Evolutionary conservation across 495 filamentous ascomycete species (phyloP).

Genomic region (Lentithecium fluviatile): DNA sequence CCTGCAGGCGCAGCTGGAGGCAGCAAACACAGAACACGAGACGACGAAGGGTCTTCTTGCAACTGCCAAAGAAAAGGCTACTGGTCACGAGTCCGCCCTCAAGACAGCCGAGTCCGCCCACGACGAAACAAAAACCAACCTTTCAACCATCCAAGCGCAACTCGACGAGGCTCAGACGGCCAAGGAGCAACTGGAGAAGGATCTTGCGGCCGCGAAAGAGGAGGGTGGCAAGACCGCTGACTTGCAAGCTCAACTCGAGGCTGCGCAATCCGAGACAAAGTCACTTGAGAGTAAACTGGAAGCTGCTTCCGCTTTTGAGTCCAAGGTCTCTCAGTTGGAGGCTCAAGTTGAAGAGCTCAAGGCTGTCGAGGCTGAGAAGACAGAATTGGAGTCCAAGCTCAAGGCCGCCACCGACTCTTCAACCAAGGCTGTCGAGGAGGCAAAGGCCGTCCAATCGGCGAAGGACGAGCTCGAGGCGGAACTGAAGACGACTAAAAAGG

Average conservation of each 20-base stretch:
- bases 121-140: not conserved
- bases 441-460: not conserved
- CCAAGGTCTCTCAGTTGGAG: not conserved
- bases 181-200: slow-evolving; percentile 17
- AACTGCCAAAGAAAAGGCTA: not conserved
- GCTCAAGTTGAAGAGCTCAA: not conserved
- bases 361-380: not conserved
- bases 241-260: not conserved
- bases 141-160: not conserved
- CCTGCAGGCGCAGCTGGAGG: not conserved
- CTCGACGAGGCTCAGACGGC: not conserved
- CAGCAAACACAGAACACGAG: not conserved
- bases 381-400: slow-evolving; percentile 11
- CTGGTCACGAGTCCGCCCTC: not conserved
- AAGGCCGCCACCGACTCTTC: slow-evolving; percentile 6
- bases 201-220: slow-evolving; percentile 13
- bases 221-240: slow-evolving; percentile 14
- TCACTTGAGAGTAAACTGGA: slow-evolving; percentile 3
- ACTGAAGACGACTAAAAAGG: not conserved
- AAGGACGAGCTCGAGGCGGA: not conserved
- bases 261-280: not conserved
- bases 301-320: not conserved
- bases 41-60: slow-evolving; percentile 2
- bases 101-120: not conserved
- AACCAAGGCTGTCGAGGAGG: not conserved